Evolutionary conservation across 2,329 filamentous ascomycete genomes (phyloP).

Genomic region (Tolypocladium amazonense): DNA sequence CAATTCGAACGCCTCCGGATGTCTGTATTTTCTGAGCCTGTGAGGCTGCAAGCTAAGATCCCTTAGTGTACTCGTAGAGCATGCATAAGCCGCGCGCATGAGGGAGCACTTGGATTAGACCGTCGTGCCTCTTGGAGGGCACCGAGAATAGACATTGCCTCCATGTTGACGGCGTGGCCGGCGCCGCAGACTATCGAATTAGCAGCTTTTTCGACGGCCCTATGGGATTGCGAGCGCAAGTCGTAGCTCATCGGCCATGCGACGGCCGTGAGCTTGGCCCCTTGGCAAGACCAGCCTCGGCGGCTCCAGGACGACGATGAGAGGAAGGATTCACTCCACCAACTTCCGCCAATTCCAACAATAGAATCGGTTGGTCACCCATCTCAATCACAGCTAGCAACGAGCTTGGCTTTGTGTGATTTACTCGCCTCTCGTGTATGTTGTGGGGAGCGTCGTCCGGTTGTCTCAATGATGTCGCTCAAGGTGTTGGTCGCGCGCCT

Average conservation of each 20-base stretch:
- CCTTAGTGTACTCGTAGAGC: neutral
- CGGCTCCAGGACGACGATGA: slow-evolving; percentile 2
- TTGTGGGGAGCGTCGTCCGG: neutral
- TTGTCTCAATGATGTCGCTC: neutral
- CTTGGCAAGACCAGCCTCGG: slow-evolving; percentile 2
- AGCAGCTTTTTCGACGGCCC: neutral
- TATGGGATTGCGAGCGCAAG: neutral
- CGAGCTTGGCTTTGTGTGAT: neutral
- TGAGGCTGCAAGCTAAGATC: neutral
- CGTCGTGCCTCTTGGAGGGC: neutral
- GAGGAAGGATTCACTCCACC: neutral
- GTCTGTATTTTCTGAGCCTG: neutral
- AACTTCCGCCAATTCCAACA: neutral
- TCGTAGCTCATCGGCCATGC: neutral
- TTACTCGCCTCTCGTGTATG: neutral
- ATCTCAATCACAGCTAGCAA: neutral
- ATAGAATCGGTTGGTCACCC: neutral
- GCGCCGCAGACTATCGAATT: neutral
- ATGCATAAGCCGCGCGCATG: neutral
- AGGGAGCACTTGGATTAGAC: neutral
- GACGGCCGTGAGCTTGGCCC: neutral
- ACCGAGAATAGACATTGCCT: neutral
- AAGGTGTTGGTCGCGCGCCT: neutral
- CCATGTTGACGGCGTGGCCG: neutral
- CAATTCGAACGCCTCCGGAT: neutral